A percentile compares a stretch with the other conserved stretches of the same genome.
Evolutionary conservation across 2,329 filamentous ascomycete genomes (phyloP).

Genomic region (Pseudogymnoascus sp.): DNA sequence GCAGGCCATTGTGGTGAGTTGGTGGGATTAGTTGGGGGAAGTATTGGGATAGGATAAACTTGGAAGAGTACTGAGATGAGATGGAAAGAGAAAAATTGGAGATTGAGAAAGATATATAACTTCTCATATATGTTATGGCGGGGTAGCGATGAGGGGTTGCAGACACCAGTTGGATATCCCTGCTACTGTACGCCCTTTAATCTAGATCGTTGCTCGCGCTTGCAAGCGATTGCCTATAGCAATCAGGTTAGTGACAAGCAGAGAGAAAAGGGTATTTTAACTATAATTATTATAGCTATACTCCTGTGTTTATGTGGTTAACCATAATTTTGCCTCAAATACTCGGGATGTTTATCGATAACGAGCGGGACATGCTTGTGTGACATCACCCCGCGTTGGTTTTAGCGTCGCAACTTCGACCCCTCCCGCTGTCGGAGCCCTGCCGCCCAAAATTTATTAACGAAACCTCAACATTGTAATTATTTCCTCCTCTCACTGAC

Average conservation of each 20-base stretch:
- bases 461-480: conserved; percentile 2
- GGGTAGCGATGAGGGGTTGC: background rate
- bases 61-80: background rate
- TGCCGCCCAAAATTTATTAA: conserved; percentile 1
- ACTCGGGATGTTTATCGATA: background rate
- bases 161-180: background rate
- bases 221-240: background rate
- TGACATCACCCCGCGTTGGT: conserved; percentile 5
- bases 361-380: conserved; percentile 4
- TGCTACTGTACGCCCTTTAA: conserved; percentile 1
- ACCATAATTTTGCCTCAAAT: background rate
- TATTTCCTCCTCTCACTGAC: background rate
- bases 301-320: background rate
- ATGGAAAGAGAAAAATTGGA: background rate
- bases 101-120: background rate
- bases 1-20: background rate
- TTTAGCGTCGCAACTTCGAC: conserved; percentile 7
- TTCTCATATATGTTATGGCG: conserved; percentile 1
- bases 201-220: background rate
- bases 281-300: background rate
- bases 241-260: background rate
- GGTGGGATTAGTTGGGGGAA: background rate
- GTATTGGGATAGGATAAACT: background rate
- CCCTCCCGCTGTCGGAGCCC: conserved; percentile 1
- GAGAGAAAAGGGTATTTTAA: too few species aligned